Percentiles rank a stretch among this genome's conserved stretches.
phyloP scores from a whole-genome alignment of 2,329 filamentous ascomycete genomes.

The Drechslerella coelobrocha region DNA sequence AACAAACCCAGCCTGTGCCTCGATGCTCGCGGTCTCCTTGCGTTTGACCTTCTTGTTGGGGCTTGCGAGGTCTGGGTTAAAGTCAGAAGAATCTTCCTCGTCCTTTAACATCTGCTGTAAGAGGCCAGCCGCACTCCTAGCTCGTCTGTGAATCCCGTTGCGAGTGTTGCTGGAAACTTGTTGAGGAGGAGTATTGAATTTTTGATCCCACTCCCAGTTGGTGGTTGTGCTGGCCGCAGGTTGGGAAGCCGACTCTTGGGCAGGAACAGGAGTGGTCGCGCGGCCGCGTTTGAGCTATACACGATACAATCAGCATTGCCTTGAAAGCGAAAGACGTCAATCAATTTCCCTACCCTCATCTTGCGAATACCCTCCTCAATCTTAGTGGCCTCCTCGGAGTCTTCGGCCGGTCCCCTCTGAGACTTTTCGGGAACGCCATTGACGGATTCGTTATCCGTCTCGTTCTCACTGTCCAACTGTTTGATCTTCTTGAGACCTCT shows the following conservation, averaged over 20 bases:
- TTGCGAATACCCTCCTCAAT: conserved; percentile 50
- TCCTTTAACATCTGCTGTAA: conserved; percentile 45
- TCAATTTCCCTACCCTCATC: conserved; percentile 43
- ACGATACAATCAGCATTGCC: not conserved
- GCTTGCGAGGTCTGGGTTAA: conserved; percentile 45
- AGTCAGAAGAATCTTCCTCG: conserved; percentile 29
- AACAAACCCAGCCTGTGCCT: conserved; percentile 45
- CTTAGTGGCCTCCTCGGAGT: conserved; percentile 40
- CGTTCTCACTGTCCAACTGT: conserved; percentile 48
- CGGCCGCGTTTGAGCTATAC: conserved; percentile 42
- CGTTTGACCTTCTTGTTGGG: conserved; percentile 50
- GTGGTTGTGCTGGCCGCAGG: conserved; percentile 19
- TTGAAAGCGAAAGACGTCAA: not conserved
- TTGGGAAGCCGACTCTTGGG: conserved; percentile 36
- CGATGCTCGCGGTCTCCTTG: conserved; percentile 39
- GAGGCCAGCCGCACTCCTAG: conserved; percentile 43
- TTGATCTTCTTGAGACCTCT: conserved; percentile 35
- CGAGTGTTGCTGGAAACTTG: conserved; percentile 42
- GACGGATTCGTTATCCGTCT: conserved; percentile 41
- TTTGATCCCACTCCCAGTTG: conserved; percentile 50
- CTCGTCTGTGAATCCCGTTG: conserved; percentile 41
- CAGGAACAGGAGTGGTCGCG: conserved; percentile 46
- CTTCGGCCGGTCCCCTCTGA: conserved; percentile 17
- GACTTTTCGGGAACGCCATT: conserved; percentile 22
- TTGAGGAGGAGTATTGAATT: conserved; percentile 48